Evolutionary conservation across 768 basidiomycete genomes (phyloP).

Genomic region (Pleurotus pulmonarius): DNA sequence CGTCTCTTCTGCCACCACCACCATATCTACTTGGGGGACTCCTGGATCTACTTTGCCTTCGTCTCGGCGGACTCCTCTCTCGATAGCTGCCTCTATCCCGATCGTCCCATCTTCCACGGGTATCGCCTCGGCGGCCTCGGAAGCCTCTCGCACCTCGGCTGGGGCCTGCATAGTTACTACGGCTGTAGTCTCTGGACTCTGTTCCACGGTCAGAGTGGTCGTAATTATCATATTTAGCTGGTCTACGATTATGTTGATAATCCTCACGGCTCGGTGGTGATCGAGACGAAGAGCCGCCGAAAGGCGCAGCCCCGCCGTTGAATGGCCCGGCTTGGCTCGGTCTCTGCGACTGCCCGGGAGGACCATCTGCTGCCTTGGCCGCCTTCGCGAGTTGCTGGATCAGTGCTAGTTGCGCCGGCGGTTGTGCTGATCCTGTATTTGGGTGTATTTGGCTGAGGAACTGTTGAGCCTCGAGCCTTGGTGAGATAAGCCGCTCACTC

Average conservation of each 20-base stretch:
- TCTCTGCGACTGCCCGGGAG: constrained; percentile 21
- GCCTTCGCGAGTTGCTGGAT: constrained; percentile 75
- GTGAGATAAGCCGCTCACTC: constrained; percentile 18
- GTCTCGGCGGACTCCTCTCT: constrained; percentile 36
- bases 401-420: constrained; percentile 58
- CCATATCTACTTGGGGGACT: constrained; percentile 65
- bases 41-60: constrained; percentile 66
- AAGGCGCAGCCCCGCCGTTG: constrained; percentile 22
- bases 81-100: constrained; percentile 49
- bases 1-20: constrained; percentile 37
- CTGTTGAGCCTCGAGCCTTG: constrained; percentile 7
- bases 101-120: constrained; percentile 57
- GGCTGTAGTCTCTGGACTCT: constrained; percentile 40
- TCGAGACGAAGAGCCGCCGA: constrained; percentile 19
- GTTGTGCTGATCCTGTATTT: constrained; percentile 42
- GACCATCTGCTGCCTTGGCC: constrained; percentile 37
- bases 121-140: constrained; percentile 45
- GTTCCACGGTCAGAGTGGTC: constrained; percentile 44
- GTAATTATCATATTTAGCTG: constrained; percentile 42
- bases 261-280: constrained; percentile 42
- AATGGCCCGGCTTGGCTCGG: constrained; percentile 28
- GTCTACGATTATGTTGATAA: constrained; percentile 33
- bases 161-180: constrained; percentile 44
- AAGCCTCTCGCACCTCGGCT: constrained; percentile 54
- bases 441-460: constrained; percentile 54